Evolutionary conservation across 805 yeast species (phyloP).

Genomic region (Lachancea sp.): DNA sequence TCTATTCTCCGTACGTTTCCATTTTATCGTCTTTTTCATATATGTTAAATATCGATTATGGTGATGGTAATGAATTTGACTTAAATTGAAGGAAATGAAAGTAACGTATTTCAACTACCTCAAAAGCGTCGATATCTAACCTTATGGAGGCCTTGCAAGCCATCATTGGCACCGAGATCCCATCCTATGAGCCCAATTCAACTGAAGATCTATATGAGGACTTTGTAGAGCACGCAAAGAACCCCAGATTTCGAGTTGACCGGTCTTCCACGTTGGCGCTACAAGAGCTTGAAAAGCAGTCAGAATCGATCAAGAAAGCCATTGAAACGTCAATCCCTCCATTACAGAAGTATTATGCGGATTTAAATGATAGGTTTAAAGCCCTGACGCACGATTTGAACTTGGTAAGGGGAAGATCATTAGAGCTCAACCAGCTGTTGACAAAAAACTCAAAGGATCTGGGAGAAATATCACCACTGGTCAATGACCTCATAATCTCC

Average conservation of each 20-base stretch:
- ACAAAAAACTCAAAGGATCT: constrained; percentile 44
- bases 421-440: constrained; percentile 42
- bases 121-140: constrained; percentile 8
- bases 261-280: constrained; percentile 15
- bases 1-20: neutral
- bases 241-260: constrained; percentile 7
- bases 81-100: neutral
- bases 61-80: neutral
- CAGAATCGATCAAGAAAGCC: constrained; percentile 14
- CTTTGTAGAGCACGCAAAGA: constrained; percentile 6
- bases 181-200: neutral
- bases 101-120: neutral
- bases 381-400: constrained; percentile 56
- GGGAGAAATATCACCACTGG: constrained; percentile 59
- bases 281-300: constrained; percentile 15
- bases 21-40: neutral
- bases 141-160: constrained; percentile 15
- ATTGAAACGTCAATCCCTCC: constrained; percentile 37
- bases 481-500: constrained; percentile 68
- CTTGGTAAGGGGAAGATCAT: constrained; percentile 48
- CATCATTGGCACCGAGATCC: constrained; percentile 10
- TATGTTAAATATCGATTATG: too few species aligned
- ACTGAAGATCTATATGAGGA: neutral
- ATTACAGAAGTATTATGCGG: constrained; percentile 44
- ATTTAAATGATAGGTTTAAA: constrained; percentile 53